Conservation (phyloP, 768 basidiomycete genomes). For the Sarcomyxa edulis region DNA sequence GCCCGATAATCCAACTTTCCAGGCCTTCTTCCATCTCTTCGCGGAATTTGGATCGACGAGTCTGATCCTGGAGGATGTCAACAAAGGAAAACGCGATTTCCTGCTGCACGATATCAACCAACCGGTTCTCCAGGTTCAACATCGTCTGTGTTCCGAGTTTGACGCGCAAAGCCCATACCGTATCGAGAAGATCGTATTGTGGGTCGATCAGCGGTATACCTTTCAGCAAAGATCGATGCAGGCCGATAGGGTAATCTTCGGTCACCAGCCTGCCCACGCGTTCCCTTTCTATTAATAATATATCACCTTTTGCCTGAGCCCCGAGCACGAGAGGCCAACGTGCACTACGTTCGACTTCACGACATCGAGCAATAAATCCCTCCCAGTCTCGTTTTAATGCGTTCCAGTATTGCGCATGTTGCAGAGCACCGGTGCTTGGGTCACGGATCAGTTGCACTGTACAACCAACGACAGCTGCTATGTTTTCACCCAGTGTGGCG, state of each 20-base stretch:
- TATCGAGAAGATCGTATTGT: slow-evolving; percentile 52
- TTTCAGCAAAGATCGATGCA: slow-evolving; percentile 44
- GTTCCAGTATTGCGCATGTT: slow-evolving; percentile 77
- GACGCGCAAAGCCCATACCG: slow-evolving; percentile 58
- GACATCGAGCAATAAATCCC: slow-evolving; percentile 86
- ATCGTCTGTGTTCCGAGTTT: slow-evolving; percentile 56
- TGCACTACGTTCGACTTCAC: slow-evolving; percentile 83
- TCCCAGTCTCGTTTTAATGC: slow-evolving; percentile 92
- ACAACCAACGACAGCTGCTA: slow-evolving; percentile 82
- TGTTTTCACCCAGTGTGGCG: slow-evolving; percentile 64
- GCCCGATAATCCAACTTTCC: slow-evolving; percentile 55
- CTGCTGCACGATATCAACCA: slow-evolving; percentile 65
- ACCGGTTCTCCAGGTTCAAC: slow-evolving; percentile 49
- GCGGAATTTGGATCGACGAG: slow-evolving; percentile 43
- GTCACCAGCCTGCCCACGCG: slow-evolving; percentile 57
- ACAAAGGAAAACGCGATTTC: slow-evolving; percentile 74
- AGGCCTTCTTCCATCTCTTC: slow-evolving; percentile 56
- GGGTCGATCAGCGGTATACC: slow-evolving; percentile 38
- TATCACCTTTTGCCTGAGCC: slow-evolving; percentile 30
- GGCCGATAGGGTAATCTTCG: slow-evolving; percentile 63
- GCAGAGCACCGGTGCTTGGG: slow-evolving; percentile 72
- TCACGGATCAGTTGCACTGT: slow-evolving; percentile 71
- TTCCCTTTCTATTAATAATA: slow-evolving; percentile 74
- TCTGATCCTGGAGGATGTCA: slow-evolving; percentile 70
- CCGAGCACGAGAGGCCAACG: slow-evolving; percentile 76